Conservation (phyloP, 352 stramenopile species). For the Phytophthora aleatoria region DNA sequence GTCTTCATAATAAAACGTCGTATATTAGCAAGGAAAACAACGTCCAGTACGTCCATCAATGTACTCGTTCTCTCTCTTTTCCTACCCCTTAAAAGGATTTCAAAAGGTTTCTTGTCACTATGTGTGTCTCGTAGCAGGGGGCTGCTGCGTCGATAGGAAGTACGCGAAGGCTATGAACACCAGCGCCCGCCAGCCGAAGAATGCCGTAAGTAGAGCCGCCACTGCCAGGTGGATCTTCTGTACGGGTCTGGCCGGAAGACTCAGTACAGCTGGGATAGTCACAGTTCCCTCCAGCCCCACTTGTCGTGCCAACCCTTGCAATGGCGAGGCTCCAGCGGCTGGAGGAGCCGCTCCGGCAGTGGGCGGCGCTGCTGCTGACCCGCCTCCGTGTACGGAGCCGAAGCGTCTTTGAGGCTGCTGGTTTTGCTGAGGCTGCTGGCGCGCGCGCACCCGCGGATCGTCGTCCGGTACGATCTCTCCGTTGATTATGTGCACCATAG, state of each 20-base stretch:
- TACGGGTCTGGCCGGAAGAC: constrained; percentile 53
- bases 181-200: constrained; percentile 81
- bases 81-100: constrained; percentile 1
- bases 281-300: constrained; percentile 71
- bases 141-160: constrained; percentile 64
- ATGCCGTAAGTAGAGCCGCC: constrained; percentile 48
- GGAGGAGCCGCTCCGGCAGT: constrained; percentile 8
- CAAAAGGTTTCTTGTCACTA: constrained; percentile 11
- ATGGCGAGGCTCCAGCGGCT: constrained; percentile 33
- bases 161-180: constrained; percentile 71
- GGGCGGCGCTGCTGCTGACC: constrained; percentile 13
- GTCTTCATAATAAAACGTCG: constrained; percentile 26
- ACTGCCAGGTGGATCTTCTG: constrained; percentile 78
- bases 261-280: constrained; percentile 62
- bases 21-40: constrained; percentile 33
- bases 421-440: constrained; percentile 21
- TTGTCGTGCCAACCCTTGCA: constrained; percentile 52
- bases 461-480: constrained; percentile 87
- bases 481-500: constrained; percentile 91
- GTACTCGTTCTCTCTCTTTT: constrained; percentile 4
- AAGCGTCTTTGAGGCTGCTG: constrained; percentile 28
- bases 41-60: neutral
- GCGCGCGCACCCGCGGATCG: constrained; percentile 70
- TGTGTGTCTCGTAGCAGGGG: constrained; percentile 21
- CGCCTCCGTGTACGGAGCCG: constrained; percentile 33